These are phyloP conservation scores for Cyberlindnera galapagoensis DNA, from an alignment of 805 yeast genomes.

Conservation along the genomic window DNA sequence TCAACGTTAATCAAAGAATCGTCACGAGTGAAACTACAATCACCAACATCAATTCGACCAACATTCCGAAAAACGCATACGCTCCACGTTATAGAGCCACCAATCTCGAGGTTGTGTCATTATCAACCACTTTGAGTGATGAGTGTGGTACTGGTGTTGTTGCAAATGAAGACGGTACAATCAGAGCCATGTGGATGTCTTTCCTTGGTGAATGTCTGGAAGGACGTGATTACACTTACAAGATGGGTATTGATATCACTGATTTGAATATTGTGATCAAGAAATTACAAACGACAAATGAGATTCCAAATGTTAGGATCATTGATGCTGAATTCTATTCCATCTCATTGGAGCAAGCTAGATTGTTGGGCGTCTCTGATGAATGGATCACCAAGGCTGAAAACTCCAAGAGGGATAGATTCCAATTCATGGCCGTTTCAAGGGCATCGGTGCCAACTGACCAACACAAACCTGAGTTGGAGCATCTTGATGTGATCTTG, in stretches of 20 bases:
- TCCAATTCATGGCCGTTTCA: conserved; percentile 66
- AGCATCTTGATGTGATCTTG: conserved; percentile 71
- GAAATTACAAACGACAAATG: conserved; percentile 40
- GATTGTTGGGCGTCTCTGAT: conserved; percentile 83
- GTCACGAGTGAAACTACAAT: conserved; percentile 71
- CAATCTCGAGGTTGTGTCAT: conserved; percentile 67
- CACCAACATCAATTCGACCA: conserved; percentile 68
- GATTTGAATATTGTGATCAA: conserved; percentile 55
- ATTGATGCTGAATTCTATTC: conserved; percentile 76
- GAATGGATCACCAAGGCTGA: conserved; percentile 73
- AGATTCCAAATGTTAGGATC: conserved; percentile 53
- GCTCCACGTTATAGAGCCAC: conserved; percentile 84
- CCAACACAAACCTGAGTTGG: conserved; percentile 22
- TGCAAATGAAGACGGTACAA: conserved; percentile 69
- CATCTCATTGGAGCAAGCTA: conserved; percentile 63
- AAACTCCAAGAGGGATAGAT: conserved; percentile 52
- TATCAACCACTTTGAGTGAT: conserved; percentile 65
- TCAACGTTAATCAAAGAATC: conserved; percentile 60
- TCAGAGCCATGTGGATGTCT: conserved; percentile 81
- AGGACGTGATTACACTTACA: conserved; percentile 50
- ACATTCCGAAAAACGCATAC: conserved; percentile 59
- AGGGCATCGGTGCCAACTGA: conserved; percentile 53
- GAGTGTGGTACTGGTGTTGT: conserved; percentile 78
- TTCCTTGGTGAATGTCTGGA: conserved; percentile 71
- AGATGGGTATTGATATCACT: conserved; percentile 72